These are phyloP conservation scores for Monilinia polystroma DNA, from an alignment of 2,329 filamentous ascomycete species.

Conservation along the genomic window DNA sequence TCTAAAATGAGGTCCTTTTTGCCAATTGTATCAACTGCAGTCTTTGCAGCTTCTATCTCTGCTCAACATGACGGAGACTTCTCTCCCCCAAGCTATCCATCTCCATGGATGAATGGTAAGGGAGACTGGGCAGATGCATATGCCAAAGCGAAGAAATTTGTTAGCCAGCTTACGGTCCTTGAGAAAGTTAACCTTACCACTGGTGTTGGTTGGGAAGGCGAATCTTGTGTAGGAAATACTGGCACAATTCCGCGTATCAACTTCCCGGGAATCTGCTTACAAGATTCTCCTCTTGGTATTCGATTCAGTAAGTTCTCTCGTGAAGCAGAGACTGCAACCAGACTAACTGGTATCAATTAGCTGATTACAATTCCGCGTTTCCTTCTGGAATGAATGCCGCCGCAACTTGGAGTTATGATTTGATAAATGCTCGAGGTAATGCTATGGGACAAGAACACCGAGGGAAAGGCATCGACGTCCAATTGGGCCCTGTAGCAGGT, in stretches of 20 bases:
- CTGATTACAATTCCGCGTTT: constrained; percentile 73
- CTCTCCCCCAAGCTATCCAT: constrained; percentile 40
- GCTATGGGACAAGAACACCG: constrained; percentile 70
- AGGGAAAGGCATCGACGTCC: constrained; percentile 71
- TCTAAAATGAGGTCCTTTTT: constrained; percentile 31
- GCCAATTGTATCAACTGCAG: constrained; percentile 27
- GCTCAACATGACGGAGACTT: constrained; percentile 33
- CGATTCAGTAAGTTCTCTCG: constrained; percentile 43
- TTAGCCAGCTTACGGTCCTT: constrained; percentile 72
- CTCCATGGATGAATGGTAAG: constrained; percentile 40
- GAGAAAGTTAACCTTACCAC: constrained; percentile 95
- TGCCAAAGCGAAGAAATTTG: constrained; percentile 64
- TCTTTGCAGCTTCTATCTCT: constrained; percentile 27
- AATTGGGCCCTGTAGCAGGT: constrained; percentile 71
- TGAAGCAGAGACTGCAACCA: constrained; percentile 38
- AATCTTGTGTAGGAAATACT: constrained; percentile 40
- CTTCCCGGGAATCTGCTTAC: constrained; percentile 39
- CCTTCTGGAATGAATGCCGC: constrained; percentile 74
- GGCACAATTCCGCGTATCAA: constrained; percentile 38
- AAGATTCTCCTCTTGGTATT: constrained; percentile 40
- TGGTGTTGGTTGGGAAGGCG: constrained; percentile 54
- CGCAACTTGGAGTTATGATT: constrained; percentile 70
- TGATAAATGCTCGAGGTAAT: constrained; percentile 67
- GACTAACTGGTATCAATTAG: constrained; percentile 44
- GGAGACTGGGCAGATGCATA: constrained; percentile 67